phyloP scores from a whole-genome alignment of 1,284 basidiomycete genomes.

The Heterobasidion parviporum region DNA sequence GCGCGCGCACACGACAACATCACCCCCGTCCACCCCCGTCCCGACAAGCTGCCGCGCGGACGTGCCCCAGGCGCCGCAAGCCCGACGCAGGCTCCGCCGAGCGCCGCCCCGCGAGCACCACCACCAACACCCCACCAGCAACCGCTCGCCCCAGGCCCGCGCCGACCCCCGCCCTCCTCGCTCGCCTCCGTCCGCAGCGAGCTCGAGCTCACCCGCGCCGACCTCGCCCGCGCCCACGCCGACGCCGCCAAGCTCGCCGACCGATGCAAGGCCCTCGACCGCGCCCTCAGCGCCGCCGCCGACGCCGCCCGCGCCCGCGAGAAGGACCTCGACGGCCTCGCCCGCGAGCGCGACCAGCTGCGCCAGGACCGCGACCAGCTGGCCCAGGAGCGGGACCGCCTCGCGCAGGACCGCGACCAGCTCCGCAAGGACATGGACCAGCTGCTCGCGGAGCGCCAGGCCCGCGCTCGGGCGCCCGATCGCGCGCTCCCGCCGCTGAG shows the following conservation, averaged over 20 bases:
- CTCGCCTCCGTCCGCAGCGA: constrained; percentile 42
- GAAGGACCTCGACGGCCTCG: constrained; percentile 40
- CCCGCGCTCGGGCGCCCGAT: constrained; percentile 14
- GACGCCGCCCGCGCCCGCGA: constrained; percentile 23
- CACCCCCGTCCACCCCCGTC: constrained; percentile 8
- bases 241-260: constrained; percentile 51
- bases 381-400: not conserved
- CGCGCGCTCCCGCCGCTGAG: constrained; percentile 12
- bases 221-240: constrained; percentile 43
- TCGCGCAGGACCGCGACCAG: constrained; percentile 22
- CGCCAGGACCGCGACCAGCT: constrained; percentile 34
- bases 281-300: constrained; percentile 28
- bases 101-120: constrained; percentile 9
- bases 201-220: constrained; percentile 45
- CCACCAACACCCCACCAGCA: constrained; percentile 4
- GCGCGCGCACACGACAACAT: constrained; percentile 15
- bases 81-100: constrained; percentile 12
- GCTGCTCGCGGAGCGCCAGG: constrained; percentile 17
- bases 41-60: constrained; percentile 15
- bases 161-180: constrained; percentile 15
- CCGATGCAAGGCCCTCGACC: constrained; percentile 51
- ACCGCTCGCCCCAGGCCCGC: constrained; percentile 21
- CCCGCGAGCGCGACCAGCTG: constrained; percentile 28
- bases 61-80: constrained; percentile 13
- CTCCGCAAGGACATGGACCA: constrained; percentile 37